A percentile compares a stretch with the other conserved stretches of the same genome.
These are phyloP conservation scores for Ustanciosporium gigantosporum DNA, from an alignment of 1,284 basidiomycete genomes.

Conservation along the genomic window DNA sequence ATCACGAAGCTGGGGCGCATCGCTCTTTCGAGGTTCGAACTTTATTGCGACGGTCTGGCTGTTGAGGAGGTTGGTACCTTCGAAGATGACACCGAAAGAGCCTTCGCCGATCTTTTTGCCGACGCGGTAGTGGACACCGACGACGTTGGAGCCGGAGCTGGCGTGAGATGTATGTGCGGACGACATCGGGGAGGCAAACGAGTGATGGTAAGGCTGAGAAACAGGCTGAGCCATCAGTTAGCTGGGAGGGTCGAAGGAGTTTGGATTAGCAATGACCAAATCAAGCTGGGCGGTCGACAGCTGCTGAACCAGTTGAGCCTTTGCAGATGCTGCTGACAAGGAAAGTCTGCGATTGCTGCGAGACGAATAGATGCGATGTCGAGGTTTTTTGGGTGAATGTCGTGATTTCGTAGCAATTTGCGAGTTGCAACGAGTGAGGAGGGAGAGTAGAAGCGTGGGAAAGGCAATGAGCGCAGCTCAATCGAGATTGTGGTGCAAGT, in stretches of 20 bases:
- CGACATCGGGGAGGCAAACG: slow-evolving; percentile 42
- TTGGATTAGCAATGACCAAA: no score
- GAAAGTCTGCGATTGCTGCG: no score
- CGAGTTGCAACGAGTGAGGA: no score
- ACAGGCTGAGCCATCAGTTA: slow-evolving; percentile 18
- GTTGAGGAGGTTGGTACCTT: slow-evolving; percentile 92
- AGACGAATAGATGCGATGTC: no score
- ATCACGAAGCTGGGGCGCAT: slow-evolving; percentile 91
- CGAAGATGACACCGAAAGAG: slow-evolving; percentile 95
- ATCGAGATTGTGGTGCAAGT: no score
- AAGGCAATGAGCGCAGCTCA: no score
- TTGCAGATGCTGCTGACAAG: no score
- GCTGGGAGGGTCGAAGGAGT: neutral
- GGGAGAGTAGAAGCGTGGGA: no score
- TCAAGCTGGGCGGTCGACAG: neutral
- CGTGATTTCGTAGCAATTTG: no score
- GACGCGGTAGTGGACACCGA: slow-evolving; percentile 75
- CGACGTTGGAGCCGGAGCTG: slow-evolving; percentile 59
- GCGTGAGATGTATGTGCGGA: slow-evolving; percentile 48
- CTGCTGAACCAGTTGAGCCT: no score
- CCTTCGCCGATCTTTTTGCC: slow-evolving; percentile 71
- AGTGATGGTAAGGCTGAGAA: slow-evolving; percentile 32
- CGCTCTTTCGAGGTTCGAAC: slow-evolving; percentile 95
- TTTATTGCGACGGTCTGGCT: slow-evolving; percentile 96
- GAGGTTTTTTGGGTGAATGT: no score